Base-by-base conservation (phyloP, 345 rosid genomes). In the Orychophragmus violaceus region DNA sequence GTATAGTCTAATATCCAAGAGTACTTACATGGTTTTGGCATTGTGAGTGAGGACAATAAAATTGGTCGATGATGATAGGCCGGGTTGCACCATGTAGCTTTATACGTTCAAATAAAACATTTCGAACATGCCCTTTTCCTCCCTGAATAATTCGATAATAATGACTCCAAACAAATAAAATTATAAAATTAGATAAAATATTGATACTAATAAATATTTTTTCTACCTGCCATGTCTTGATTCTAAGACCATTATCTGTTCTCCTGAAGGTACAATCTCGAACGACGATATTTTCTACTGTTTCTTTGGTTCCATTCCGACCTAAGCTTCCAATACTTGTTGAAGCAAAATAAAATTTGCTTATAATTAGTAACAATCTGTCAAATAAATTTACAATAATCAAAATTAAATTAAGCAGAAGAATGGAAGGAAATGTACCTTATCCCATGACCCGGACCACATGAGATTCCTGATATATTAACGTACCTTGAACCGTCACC, bases 391-490 rank as follows among this genome's bases (percentile, higher is more conserved):
- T 42, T 12, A 19, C 17, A 8, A n/a, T 17, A 23, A 21, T 17
- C 5, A 35, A 24, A 22, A 16, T 5, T n/a, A 5, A 29, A 1
- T 10, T 8, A 25, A 12, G 39, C 18, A 9, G 6, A 54, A n/a
- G 33, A 27, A 2, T 42, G 2, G 14, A 54, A 23, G 51, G 33
- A 19, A 42, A 29, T 12, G 0, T 37, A 81, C 87, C 87, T 85
- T 54, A 83, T 78, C 11, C 87, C 87, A 41, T 83, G 90, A 3
- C 90, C 87, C 0, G 85, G 87, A 51, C 90, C 84, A 27, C 90
- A 85, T 2, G 41, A 5, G 29, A 78, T 75, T 13, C 44, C 13
- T 33, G 62, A 67, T 17, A 85, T 56, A 8, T 59, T 52, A 45
- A 85, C 22, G 9, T 76, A 42, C 18, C 55, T 72, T 2, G 80